Conservation (phyloP, 1,284 basidiomycete species). For the Fomitopsis schrenkii region DNA sequence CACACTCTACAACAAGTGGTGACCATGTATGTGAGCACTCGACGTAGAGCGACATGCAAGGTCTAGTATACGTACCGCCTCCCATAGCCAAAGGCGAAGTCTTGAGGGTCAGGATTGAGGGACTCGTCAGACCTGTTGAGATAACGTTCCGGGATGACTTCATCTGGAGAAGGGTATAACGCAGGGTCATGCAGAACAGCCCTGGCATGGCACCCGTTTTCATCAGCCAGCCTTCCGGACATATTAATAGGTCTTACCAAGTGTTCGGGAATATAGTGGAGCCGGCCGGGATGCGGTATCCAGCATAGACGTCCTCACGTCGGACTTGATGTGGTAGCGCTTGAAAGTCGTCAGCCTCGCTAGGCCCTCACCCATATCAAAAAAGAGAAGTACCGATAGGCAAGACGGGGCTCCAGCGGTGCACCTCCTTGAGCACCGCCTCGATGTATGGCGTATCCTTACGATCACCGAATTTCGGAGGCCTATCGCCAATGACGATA, state of each 20-base stretch:
- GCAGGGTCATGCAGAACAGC: slow-evolving; percentile 23
- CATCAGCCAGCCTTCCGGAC: too few species aligned
- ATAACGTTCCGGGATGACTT: slow-evolving; percentile 27
- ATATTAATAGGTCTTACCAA: slow-evolving; percentile 9
- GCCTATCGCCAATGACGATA: slow-evolving; percentile 33
- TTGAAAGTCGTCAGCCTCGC: neutral
- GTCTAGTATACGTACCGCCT: slow-evolving; percentile 12
- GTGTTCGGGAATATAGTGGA: slow-evolving; percentile 24
- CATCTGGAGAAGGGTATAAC: slow-evolving; percentile 23
- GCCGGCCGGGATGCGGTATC: slow-evolving; percentile 27
- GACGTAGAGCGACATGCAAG: neutral
- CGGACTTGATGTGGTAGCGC: slow-evolving; percentile 18
- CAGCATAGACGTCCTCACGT: slow-evolving; percentile 25
- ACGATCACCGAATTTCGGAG: slow-evolving; percentile 43
- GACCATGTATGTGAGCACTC: neutral
- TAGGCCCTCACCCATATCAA: too few species aligned
- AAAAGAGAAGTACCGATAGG: slow-evolving; percentile 20
- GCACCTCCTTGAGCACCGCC: slow-evolving; percentile 40
- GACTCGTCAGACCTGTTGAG: slow-evolving; percentile 8
- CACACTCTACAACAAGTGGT: slow-evolving; percentile 2
- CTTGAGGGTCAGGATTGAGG: slow-evolving; percentile 20
- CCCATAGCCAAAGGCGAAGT: slow-evolving; percentile 25
- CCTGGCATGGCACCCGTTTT: neutral
- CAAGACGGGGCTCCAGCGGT: slow-evolving; percentile 30
- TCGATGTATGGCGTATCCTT: slow-evolving; percentile 40